A percentile compares a stretch with the other conserved stretches of the same genome.
phyloP scores from a whole-genome alignment of 169 alveolate genomes.

The Cryptosporidium baileyi region DNA sequence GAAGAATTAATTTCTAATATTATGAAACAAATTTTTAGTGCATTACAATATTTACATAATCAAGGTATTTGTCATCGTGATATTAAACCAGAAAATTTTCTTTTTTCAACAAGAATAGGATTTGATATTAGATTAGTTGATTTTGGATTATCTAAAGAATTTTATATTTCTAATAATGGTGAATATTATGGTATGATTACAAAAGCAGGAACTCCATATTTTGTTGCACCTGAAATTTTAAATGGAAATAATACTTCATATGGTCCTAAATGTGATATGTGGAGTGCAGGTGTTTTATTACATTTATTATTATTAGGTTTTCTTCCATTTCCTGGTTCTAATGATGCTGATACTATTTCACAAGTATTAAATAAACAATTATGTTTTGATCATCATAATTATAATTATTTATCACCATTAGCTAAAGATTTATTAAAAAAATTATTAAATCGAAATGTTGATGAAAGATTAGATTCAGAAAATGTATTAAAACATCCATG shows the following conservation, averaged over 20 bases:
- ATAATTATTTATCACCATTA: slow-evolving; percentile 43
- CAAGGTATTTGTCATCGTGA: slow-evolving; percentile 81
- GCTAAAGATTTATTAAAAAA: slow-evolving; percentile 72
- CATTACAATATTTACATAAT: slow-evolving; percentile 82
- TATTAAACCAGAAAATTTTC: slow-evolving; percentile 83
- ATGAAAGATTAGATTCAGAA: slow-evolving; percentile 53
- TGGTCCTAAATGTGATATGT: slow-evolving; percentile 78
- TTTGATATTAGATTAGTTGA: slow-evolving; percentile 80
- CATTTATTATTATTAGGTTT: slow-evolving; percentile 75
- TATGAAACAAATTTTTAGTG: slow-evolving; percentile 79
- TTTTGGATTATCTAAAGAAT: slow-evolving; percentile 80
- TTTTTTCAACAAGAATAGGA: slow-evolving; percentile 75
- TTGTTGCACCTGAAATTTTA: slow-evolving; percentile 86
- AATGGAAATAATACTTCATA: slow-evolving; percentile 65
- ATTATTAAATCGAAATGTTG: slow-evolving; percentile 60
- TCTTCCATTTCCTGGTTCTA: slow-evolving; percentile 79
- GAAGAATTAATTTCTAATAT: slow-evolving; percentile 75
- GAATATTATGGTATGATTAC: slow-evolving; percentile 69
- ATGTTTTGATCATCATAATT: slow-evolving; percentile 17
- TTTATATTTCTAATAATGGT: slow-evolving; percentile 72
- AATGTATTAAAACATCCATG: slow-evolving; percentile 71
- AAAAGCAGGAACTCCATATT: slow-evolving; percentile 78
- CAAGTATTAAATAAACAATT: slow-evolving; percentile 29
- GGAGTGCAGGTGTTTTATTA: slow-evolving; percentile 81
- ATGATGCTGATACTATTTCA: slow-evolving; percentile 62